A percentile compares a stretch with the other conserved stretches of the same genome.
These are phyloP conservation scores for Aphanocladium album DNA, from an alignment of 2,329 filamentous ascomycete species.

Conservation along the genomic window DNA sequence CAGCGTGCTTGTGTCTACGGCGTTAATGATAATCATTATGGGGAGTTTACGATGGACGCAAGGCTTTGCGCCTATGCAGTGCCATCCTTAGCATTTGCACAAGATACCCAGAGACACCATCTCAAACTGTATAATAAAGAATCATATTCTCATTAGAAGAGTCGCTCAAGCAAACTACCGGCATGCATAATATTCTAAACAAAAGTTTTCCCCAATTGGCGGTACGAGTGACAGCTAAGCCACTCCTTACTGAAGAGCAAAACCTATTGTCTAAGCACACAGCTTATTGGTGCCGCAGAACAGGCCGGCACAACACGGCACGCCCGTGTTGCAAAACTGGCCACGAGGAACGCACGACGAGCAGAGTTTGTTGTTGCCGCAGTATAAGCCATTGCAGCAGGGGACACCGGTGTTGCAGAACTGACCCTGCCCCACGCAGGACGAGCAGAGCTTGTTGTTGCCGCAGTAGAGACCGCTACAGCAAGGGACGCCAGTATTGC, in stretches of 20 bases:
- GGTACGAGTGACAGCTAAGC: too few relatives aligned
- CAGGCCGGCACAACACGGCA: neutral
- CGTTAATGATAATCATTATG: constrained; percentile 64
- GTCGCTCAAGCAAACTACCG: neutral
- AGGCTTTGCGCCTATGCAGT: constrained; percentile 44
- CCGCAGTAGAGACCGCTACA: neutral
- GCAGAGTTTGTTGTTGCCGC: neutral
- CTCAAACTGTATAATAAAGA: neutral
- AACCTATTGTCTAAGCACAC: neutral
- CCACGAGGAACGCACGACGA: neutral
- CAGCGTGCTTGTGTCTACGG: constrained; percentile 57
- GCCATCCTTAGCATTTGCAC: constrained; percentile 19
- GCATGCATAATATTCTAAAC: neutral
- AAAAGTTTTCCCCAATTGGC: neutral
- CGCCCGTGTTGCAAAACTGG: neutral
- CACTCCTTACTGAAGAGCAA: neutral
- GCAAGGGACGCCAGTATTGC: constrained; percentile 7
- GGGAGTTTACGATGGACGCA: constrained; percentile 68
- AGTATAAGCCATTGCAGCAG: neutral
- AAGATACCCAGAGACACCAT: neutral
- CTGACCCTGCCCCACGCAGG: neutral
- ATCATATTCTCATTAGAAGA: neutral
- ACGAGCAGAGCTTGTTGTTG: neutral
- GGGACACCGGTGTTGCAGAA: constrained; percentile 3
- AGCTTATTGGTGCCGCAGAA: neutral